Evolutionary conservation across 2,329 filamentous ascomycete genomes (phyloP).

Genomic region (Sporothrix inflata): DNA sequence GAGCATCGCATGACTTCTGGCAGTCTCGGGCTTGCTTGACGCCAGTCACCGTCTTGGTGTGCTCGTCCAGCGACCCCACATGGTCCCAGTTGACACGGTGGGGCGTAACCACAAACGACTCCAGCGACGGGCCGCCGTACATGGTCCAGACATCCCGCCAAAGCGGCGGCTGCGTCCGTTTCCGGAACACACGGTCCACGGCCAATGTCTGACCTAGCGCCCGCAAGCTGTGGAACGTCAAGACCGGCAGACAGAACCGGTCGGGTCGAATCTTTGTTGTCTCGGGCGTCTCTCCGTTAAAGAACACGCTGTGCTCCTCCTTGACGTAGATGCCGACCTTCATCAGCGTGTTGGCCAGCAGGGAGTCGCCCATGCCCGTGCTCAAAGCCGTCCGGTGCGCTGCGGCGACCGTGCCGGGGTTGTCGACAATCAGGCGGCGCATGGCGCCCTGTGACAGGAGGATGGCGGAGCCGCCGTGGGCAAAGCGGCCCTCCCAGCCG

Average conservation of each 20-base stretch:
- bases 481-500: conserved; percentile 15
- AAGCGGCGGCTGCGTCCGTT: not conserved
- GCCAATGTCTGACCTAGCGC: not conserved
- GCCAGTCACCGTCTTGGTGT: not conserved
- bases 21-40: not conserved
- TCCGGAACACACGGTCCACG: not conserved
- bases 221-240: not conserved
- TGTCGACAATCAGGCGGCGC: not conserved
- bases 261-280: not conserved
- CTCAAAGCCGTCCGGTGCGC: not conserved
- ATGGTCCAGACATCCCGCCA: conserved; percentile 11
- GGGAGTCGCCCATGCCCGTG: conserved; percentile 2
- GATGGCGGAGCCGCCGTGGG: conserved; percentile 8
- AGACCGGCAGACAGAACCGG: conserved; percentile 1
- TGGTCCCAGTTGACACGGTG: conserved; percentile 13
- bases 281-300: not conserved
- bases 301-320: not conserved
- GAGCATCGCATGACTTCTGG: not conserved
- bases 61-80: conserved; percentile 7
- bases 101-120: not conserved
- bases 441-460: not conserved
- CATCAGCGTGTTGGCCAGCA: conserved; percentile 5
- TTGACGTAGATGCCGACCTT: not conserved
- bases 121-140: conserved; percentile 16
- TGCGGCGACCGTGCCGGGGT: not conserved